These are phyloP conservation scores for Talaromyces sp. DNA, from an alignment of 2,329 filamentous ascomycete genomes.

Conservation along the genomic window DNA sequence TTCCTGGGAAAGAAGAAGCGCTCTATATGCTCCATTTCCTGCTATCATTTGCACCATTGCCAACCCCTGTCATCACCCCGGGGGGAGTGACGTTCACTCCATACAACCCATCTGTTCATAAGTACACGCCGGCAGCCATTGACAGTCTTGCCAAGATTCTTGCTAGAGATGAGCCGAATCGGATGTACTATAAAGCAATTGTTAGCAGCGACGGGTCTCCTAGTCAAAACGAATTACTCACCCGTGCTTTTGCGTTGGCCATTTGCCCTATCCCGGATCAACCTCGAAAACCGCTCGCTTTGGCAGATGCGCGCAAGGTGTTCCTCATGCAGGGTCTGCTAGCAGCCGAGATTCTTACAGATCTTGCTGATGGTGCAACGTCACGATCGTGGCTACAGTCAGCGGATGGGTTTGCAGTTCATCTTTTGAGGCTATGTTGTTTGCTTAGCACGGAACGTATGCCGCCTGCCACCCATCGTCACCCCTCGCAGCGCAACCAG, in stretches of 20 bases:
- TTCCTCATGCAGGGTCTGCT: slow-evolving; percentile 88
- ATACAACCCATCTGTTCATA: slow-evolving; percentile 76
- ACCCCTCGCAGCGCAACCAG: slow-evolving; percentile 27
- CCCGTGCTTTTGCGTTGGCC: slow-evolving; percentile 78
- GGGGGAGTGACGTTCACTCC: slow-evolving; percentile 67
- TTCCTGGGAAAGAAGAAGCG: slow-evolving; percentile 83
- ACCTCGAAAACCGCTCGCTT: slow-evolving; percentile 55
- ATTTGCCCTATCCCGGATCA: slow-evolving; percentile 78
- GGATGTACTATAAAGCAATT: slow-evolving; percentile 74
- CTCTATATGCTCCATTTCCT: slow-evolving; percentile 82
- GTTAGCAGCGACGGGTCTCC: slow-evolving; percentile 67
- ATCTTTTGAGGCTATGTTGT: slow-evolving; percentile 69
- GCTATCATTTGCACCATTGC: slow-evolving; percentile 79
- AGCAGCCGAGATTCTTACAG: slow-evolving; percentile 80
- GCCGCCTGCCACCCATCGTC: slow-evolving; percentile 28
- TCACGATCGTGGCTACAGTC: slow-evolving; percentile 77
- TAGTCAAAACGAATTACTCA: slow-evolving; percentile 72
- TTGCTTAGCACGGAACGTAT: slow-evolving; percentile 63
- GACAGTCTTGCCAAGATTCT: slow-evolving; percentile 88
- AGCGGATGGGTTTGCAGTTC: slow-evolving; percentile 76
- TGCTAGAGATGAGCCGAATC: slow-evolving; percentile 88
- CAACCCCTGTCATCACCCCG: slow-evolving; percentile 55
- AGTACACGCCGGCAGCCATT: slow-evolving; percentile 82
- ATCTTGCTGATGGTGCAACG: slow-evolving; percentile 66
- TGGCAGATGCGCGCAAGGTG: slow-evolving; percentile 79